Evolutionary conservation across 257 asterid species (phyloP).

Genomic region (Verbena officinalis): DNA sequence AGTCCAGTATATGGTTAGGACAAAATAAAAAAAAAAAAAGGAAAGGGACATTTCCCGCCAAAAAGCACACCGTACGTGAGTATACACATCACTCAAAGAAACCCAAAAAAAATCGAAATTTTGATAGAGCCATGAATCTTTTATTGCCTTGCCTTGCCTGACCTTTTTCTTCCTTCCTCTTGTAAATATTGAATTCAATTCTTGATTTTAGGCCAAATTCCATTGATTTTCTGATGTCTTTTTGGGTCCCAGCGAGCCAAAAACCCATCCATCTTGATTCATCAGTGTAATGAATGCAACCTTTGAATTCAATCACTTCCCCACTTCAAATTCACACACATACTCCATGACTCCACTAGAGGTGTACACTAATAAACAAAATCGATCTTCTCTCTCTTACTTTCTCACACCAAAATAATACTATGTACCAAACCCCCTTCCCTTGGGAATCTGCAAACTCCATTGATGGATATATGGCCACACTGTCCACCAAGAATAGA

Average conservation of each 20-base stretch:
- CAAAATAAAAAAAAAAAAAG: constrained; percentile 20
- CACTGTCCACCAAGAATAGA: constrained; percentile 35
- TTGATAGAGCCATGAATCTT: constrained; percentile 35
- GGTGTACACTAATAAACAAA: constrained; percentile 18
- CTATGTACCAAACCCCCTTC: constrained; percentile 68
- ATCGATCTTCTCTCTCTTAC: constrained; percentile 12
- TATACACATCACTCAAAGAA: constrained; percentile 56
- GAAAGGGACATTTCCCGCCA: constrained; percentile 54
- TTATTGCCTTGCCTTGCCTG: constrained; percentile 12
- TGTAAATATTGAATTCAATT: neutral
- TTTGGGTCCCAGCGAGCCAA: constrained; percentile 50
- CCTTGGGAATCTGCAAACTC: constrained; percentile 88
- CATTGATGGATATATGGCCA: constrained; percentile 37
- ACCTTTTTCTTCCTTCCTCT: constrained; percentile 9
- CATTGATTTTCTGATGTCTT: constrained; percentile 35
- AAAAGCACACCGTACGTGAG: constrained; percentile 53
- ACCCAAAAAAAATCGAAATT: neutral
- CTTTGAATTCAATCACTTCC: constrained; percentile 54
- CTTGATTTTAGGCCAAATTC: constrained; percentile 36
- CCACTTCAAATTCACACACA: constrained; percentile 35
- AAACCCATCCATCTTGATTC: constrained; percentile 26
- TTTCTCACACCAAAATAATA: constrained; percentile 43
- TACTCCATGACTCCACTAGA: constrained; percentile 52
- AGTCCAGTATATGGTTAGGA: constrained; percentile 66
- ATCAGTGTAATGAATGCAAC: constrained; percentile 42